Conservation (phyloP, 768 basidiomycete species). For the Tylopilus intermedius region DNA sequence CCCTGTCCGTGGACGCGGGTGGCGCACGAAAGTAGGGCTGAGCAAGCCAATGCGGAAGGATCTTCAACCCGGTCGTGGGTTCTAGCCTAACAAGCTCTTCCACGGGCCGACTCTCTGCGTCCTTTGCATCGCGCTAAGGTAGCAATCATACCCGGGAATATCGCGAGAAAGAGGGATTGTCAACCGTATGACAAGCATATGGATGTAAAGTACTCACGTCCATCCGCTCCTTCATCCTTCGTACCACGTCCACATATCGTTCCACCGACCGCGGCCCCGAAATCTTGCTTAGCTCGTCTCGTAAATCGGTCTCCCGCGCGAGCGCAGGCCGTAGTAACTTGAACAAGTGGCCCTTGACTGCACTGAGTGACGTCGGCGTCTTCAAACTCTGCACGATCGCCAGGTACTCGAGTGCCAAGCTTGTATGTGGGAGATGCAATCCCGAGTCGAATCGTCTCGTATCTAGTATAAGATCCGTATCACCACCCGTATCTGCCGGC, state of each 20-base stretch:
- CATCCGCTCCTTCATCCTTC: conserved; percentile 57
- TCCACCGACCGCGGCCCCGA: conserved; percentile 23
- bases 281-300: conserved; percentile 63
- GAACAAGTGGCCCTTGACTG: conserved; percentile 91
- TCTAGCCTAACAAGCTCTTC: conserved; percentile 41
- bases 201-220: conserved; percentile 35
- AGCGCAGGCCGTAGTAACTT: conserved; percentile 83
- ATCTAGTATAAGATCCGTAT: neutral
- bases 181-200: neutral
- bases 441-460: conserved; percentile 31
- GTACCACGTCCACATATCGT: conserved; percentile 48
- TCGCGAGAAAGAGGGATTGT: neutral
- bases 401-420: conserved; percentile 83
- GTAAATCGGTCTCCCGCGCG: conserved; percentile 57
- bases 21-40: conserved; percentile 58
- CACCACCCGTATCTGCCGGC: conserved; percentile 24
- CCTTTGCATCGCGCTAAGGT: conserved; percentile 45
- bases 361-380: conserved; percentile 67
- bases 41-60: conserved; percentile 64
- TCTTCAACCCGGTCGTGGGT: conserved; percentile 43
- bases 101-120: conserved; percentile 20
- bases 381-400: conserved; percentile 58
- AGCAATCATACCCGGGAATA: too few species aligned
- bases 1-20: neutral
- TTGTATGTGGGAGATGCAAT: conserved; percentile 52